phyloP scores from a whole-genome alignment of 2,329 filamentous ascomycete species.

The Trichothecium roseum region DNA sequence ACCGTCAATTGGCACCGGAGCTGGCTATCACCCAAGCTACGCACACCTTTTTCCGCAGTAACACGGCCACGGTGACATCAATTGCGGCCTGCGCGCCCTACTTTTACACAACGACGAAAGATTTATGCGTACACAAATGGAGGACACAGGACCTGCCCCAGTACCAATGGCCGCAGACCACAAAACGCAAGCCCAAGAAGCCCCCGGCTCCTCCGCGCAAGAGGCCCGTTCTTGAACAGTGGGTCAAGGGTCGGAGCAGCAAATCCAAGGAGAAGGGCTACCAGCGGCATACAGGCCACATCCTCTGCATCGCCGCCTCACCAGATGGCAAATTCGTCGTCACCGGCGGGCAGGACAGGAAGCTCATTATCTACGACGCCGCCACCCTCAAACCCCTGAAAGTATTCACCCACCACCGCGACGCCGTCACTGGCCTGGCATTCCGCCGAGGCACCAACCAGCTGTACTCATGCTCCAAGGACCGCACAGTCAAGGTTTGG shows the following conservation, averaged over 20 bases:
- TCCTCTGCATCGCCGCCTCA: constrained; percentile 77
- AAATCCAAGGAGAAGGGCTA: constrained; percentile 54
- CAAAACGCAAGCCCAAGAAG: constrained; percentile 48
- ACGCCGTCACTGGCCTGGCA: constrained; percentile 71
- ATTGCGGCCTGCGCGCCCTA: constrained; percentile 71
- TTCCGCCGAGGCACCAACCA: constrained; percentile 87
- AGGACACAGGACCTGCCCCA: constrained; percentile 58
- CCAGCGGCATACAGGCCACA: constrained; percentile 68
- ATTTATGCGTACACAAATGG: constrained; percentile 82
- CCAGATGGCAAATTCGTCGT: constrained; percentile 84
- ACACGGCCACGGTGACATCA: constrained; percentile 67
- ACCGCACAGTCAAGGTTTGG: constrained; percentile 94
- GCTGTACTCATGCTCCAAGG: constrained; percentile 80
- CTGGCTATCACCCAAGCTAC: constrained; percentile 59
- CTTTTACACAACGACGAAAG: constrained; percentile 82
- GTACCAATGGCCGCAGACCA: constrained; percentile 49
- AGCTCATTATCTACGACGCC: constrained; percentile 82
- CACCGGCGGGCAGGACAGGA: constrained; percentile 77
- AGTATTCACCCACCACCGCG: constrained; percentile 85
- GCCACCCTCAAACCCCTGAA: constrained; percentile 66
- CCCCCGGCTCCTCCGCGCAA: constrained; percentile 46
- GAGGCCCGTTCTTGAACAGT: constrained; percentile 52
- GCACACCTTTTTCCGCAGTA: constrained; percentile 66
- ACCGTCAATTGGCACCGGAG: constrained; percentile 65
- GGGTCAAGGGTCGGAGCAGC: constrained; percentile 49